Conservation (phyloP, 2,329 filamentous ascomycete species). For the Penicillium glabrum region DNA sequence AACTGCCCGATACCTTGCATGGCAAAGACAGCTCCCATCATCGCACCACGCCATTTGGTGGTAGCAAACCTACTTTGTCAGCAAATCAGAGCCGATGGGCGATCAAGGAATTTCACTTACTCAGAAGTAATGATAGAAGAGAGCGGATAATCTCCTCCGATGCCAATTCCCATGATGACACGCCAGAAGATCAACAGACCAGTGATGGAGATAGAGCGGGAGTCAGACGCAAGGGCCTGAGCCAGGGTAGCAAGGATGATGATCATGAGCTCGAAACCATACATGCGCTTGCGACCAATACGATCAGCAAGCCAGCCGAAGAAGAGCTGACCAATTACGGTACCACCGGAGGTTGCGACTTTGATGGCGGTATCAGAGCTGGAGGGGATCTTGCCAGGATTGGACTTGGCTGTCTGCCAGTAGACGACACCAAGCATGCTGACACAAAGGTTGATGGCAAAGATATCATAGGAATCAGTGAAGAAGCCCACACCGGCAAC, state of each 20-base stretch:
- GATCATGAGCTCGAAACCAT: conserved; percentile 76
- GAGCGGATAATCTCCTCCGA: conserved; percentile 80
- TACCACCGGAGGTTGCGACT: conserved; percentile 78
- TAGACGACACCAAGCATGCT: conserved; percentile 79
- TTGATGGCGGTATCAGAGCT: conserved; percentile 79
- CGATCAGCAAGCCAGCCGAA: conserved; percentile 79
- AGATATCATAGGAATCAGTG: conserved; percentile 83
- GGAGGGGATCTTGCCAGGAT: conserved; percentile 58
- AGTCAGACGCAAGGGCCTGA: conserved; percentile 65
- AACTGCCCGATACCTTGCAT: conserved; percentile 87
- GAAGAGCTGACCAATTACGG: conserved; percentile 76
- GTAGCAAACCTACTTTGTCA: conserved; percentile 64
- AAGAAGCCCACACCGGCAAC: conserved; percentile 88
- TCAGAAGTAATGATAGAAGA: conserved; percentile 83
- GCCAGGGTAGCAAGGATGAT: conserved; percentile 78
- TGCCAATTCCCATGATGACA: conserved; percentile 75
- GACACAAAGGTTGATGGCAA: conserved; percentile 71
- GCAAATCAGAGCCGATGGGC: not conserved
- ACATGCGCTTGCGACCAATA: conserved; percentile 79
- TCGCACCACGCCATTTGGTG: conserved; percentile 80
- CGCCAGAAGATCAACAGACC: conserved; percentile 72
- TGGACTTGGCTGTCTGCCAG: conserved; percentile 57
- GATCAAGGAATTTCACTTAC: conserved; percentile 30
- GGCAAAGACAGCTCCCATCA: conserved; percentile 84
- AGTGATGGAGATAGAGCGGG: conserved; percentile 59